These are phyloP conservation scores for Mucuna pruriens DNA, from an alignment of 306 rosid genomes.

Conservation along the genomic window DNA sequence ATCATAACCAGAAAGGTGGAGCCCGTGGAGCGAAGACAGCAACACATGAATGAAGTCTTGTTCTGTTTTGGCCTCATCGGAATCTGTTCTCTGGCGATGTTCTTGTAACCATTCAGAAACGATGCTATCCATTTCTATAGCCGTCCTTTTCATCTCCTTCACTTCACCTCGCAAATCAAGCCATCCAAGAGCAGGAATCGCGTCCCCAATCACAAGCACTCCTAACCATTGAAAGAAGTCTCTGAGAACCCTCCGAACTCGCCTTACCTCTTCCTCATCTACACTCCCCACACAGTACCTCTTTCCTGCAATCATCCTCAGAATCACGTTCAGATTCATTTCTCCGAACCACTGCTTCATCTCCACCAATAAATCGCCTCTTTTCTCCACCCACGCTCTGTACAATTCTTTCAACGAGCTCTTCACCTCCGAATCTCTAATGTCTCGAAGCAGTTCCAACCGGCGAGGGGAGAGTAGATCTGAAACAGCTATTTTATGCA, in stretches of 20 bases:
- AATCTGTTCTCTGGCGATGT: neutral
- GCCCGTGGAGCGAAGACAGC: neutral
- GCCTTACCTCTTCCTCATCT: neutral
- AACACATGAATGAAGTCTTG: slow-evolving; percentile 50
- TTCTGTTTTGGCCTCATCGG: neutral
- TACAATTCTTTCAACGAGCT: neutral
- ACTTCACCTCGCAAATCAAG: slow-evolving; percentile 19
- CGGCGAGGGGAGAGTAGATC: neutral
- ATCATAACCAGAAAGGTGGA: slow-evolving; percentile 36
- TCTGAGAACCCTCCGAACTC: neutral
- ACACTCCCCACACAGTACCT: neutral
- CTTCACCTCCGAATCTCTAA: slow-evolving; percentile 7
- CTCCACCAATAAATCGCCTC: neutral
- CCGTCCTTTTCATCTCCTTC: slow-evolving; percentile 2
- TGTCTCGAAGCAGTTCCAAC: neutral
- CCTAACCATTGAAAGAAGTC: slow-evolving; percentile 8
- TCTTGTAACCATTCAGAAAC: slow-evolving; percentile 22
- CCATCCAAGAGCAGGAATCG: slow-evolving; percentile 13
- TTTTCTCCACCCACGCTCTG: neutral
- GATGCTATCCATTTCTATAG: neutral
- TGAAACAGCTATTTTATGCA: neutral
- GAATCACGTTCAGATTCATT: slow-evolving; percentile 4
- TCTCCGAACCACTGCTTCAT: slow-evolving; percentile 17
- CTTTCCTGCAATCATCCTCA: slow-evolving; percentile 2
- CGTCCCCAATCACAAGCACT: slow-evolving; percentile 8